A percentile compares a stretch with the other conserved stretches of the same genome.
phyloP scores from a whole-genome alignment of 1,284 basidiomycete genomes.

The Leccinum subfulvum region DNA sequence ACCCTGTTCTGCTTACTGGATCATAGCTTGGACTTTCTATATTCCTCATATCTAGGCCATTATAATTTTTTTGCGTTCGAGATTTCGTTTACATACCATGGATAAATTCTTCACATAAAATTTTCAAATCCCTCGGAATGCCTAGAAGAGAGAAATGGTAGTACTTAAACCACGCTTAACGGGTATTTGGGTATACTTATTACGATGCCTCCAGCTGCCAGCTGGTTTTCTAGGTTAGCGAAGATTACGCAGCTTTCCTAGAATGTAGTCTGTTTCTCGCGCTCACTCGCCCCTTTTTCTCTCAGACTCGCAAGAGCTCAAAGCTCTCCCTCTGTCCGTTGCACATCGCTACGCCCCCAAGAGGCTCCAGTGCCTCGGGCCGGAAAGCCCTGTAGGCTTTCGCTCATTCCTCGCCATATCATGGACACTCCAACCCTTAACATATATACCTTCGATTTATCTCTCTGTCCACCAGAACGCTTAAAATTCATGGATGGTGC shows the following conservation, averaged over 20 bases:
- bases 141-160: too few relatives aligned
- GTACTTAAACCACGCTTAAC: too few relatives aligned
- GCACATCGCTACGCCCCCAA: not conserved
- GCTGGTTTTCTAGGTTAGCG: too few relatives aligned
- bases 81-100: not conserved
- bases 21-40: not conserved
- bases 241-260: too few relatives aligned
- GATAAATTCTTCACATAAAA: not conserved
- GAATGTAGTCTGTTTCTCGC: not conserved
- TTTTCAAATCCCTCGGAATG: not conserved
- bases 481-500: too few relatives aligned
- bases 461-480: too few relatives aligned
- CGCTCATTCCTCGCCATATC: not conserved
- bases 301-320: too few relatives aligned
- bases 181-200: too few relatives aligned
- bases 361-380: not conserved
- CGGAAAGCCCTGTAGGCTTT: not conserved
- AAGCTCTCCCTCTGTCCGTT: not conserved
- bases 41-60: not conserved
- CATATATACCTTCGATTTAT: too few relatives aligned
- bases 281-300: not conserved
- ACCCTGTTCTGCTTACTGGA: not conserved
- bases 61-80: not conserved
- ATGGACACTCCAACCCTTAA: too few relatives aligned
- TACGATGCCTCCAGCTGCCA: too few relatives aligned